A percentile compares a stretch with the other conserved stretches of the same genome.
These are phyloP conservation scores for Mytilinidion resinicola DNA, from an alignment of 495 filamentous ascomycete species.

Conservation along the genomic window DNA sequence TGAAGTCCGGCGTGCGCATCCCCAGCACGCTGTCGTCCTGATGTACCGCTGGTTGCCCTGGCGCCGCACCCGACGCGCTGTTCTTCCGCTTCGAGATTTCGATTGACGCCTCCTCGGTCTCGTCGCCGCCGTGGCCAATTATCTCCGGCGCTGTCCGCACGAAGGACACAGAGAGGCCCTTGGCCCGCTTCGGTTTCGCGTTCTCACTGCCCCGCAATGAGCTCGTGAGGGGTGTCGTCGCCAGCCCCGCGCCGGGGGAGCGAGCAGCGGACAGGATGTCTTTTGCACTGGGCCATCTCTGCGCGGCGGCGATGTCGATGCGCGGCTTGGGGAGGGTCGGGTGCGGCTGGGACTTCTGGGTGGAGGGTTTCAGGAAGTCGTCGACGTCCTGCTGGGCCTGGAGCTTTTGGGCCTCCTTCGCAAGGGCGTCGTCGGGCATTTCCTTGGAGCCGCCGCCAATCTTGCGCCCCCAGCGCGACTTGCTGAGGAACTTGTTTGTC, in stretches of 20 bases:
- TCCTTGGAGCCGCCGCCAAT: slow-evolving; percentile 4
- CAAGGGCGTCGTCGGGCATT: slow-evolving; percentile 5
- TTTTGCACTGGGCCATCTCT: slow-evolving; percentile 34
- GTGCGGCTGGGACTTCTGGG: slow-evolving; percentile 23
- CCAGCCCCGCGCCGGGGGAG: slow-evolving; percentile 1
- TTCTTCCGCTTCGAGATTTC: slow-evolving; percentile 54
- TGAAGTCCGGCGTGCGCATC: slow-evolving; percentile 14
- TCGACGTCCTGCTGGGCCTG: slow-evolving; percentile 34
- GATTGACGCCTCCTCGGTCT: slow-evolving; percentile 57
- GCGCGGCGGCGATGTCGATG: slow-evolving; percentile 37
- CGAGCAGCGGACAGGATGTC: slow-evolving; percentile 18
- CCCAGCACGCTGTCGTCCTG: slow-evolving; percentile 20
- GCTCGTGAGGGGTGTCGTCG: background rate
- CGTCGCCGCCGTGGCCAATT: slow-evolving; percentile 85
- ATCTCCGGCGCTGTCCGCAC: slow-evolving; percentile 59
- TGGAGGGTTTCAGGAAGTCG: slow-evolving; percentile 40
- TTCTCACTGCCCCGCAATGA: slow-evolving; percentile 14
- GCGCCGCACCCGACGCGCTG: slow-evolving; percentile 11
- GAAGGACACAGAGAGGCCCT: slow-evolving; percentile 68
- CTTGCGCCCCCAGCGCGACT: slow-evolving; percentile 29
- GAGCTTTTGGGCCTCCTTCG: slow-evolving; percentile 17
- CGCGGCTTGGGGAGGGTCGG: slow-evolving; percentile 24
- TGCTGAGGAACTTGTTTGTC: slow-evolving; percentile 19
- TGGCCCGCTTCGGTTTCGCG: slow-evolving; percentile 39
- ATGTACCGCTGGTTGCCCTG: slow-evolving; percentile 5